Base-by-base conservation (phyloP, 148 eudicot species). In the Nepenthes mirabilis region DNA sequence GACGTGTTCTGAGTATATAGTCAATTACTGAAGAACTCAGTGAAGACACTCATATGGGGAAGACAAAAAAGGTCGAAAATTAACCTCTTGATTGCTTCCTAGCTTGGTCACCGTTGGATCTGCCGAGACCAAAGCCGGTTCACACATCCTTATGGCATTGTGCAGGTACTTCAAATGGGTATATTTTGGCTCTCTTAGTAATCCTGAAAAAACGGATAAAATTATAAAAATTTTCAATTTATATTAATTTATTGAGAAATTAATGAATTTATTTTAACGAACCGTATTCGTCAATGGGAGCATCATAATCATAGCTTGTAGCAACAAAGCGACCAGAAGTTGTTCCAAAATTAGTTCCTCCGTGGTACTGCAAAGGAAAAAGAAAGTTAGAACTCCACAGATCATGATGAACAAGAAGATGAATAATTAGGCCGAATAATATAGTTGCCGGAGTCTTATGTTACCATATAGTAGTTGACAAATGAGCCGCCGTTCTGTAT, bases 251-350 rank as follows among this genome's bases (percentile, higher is more conserved):
- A 49, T 49, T 6, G n/a, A 2, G 52, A 5, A 49, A 0, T 49
- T 12, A 12, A 49, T 5, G 3, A n/a, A 2, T 5, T 5, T 49
- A 12, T n/a, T 12, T 10, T 6, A 11, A 2, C 71, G 14, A 86
- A 90, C 97, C 98, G 73, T 85, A 91, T 82, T 88, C 98, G 58
- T 91, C 98, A 40, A 91, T 33, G 2, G 96, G 98, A 65, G 98
- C 96, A 71, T 91, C 98, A 69, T 85, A 91, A 57, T 88, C 96
- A 36, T 91, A 91, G 80, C 90, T 85, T 11, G 98, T 91, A 47
- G 98, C 74, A 55, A 91, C 70, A 62, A 88, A 91, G n/a, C 78
- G 80, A 33, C 98, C 96, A 12, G 88, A 65, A 37, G 90, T 78
- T 1, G 75, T 86, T 9, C 84, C 98, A 54, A 91, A 88, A 64